A percentile compares a stretch with the other conserved stretches of the same genome.
Conservation (phyloP, 2,329 filamentous ascomycete species). For the Mollisiaceae sp. region DNA sequence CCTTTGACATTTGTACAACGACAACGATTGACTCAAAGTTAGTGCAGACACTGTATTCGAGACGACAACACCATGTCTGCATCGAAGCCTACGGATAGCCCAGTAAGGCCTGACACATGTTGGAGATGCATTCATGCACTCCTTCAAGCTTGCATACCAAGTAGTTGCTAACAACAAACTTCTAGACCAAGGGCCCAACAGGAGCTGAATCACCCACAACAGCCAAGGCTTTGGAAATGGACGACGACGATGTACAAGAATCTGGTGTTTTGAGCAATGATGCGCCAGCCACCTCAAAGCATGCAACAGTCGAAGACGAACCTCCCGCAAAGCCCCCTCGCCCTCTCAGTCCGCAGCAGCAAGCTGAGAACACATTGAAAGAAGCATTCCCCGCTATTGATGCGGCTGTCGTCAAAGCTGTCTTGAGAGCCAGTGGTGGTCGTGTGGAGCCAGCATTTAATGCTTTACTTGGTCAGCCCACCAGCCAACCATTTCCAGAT, state of each 20-base stretch:
- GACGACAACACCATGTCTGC: conserved; percentile 48
- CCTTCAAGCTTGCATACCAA: conserved; percentile 15
- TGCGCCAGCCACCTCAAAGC: conserved; percentile 47
- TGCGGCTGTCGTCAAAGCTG: conserved; percentile 78
- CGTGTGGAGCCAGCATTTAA: conserved; percentile 94
- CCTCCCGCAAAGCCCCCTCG: conserved; percentile 82
- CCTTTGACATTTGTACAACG: not conserved
- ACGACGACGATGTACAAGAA: conserved; percentile 73
- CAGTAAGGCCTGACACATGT: conserved; percentile 47
- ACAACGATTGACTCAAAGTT: not conserved
- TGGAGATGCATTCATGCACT: conserved; percentile 34
- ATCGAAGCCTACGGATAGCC: conserved; percentile 44
- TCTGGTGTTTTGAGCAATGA: conserved; percentile 56
- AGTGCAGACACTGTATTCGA: not conserved
- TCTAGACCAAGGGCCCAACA: conserved; percentile 37
- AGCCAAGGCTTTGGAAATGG: conserved; percentile 65
- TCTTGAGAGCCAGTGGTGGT: conserved; percentile 83
- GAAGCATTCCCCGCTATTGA: conserved; percentile 94
- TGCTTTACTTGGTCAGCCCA: conserved; percentile 75
- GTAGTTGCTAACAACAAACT: conserved; percentile 20
- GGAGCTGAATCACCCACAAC: conserved; percentile 70
- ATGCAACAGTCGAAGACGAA: conserved; percentile 53
- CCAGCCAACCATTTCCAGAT: not conserved
- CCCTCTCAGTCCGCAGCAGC: conserved; percentile 79
- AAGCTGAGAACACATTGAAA: conserved; percentile 85